Evolutionary conservation across 257 asterid genomes (phyloP), one percentile per base, ranked within the genome.

Genomic region (Verbascum thapsus): DNA sequence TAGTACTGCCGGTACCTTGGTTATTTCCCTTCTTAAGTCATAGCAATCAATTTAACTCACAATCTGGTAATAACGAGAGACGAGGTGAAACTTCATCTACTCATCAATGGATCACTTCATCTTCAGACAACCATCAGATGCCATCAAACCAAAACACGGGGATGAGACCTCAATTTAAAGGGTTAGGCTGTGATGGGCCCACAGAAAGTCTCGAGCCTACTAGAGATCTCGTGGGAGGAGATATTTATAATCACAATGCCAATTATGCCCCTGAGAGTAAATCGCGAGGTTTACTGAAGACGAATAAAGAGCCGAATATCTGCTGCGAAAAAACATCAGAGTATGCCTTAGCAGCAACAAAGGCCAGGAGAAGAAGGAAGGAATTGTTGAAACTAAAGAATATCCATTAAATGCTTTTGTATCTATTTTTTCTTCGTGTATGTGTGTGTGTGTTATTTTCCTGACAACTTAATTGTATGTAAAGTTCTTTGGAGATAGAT

Each of bases 321-420:
- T 39, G 30, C 15, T n/a, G n/a, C n/a, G n/a, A 35, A 2, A 45
- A 67, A 12, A 71, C 23, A 19, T 15, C 53, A 0, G 44, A 10
- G 17, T 32, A 58, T 1, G 63, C 72, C 9, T 10, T 56, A 15
- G 52, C 80, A 37, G 64, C 77, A 15, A 38, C 67, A 19, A 72
- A 71, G 60, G 83, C 76, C 8, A 68, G 88, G 74, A 70, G 15
- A 69, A 54, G 68, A 72, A 79, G 80, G 68, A 81, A 72, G 72
- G 80, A 81, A 40, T 42, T 78, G 12, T 66, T 71, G 68, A 74
- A 53, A 43, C 63, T 75, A 6, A 81, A 57, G 42, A 63, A 11
- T 48, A 23, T 43, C 10, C 76, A 38, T 23, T 49, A n/a, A 5
- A 39, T 34, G 9, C n/a, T 3, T 1, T 38, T n/a, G 6, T 22